Conservation (phyloP, 2,329 filamentous ascomycete genomes). For the Pestalotiopsis sp. region DNA sequence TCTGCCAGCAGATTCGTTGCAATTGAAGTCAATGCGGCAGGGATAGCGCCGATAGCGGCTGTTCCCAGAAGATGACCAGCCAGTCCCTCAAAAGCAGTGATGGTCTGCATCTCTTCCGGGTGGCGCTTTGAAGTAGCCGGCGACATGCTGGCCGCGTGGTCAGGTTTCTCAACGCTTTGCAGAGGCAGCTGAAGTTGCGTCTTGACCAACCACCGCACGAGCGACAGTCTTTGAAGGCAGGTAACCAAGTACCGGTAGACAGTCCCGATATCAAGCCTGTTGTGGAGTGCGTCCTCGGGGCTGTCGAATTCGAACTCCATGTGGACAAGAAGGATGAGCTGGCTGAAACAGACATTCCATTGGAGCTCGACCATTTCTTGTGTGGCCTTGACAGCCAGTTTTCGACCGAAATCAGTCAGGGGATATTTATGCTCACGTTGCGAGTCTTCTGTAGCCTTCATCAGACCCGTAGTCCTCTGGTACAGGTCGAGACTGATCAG, state of each 20-base stretch:
- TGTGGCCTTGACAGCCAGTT: conserved; percentile 71
- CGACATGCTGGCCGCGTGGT: conserved; percentile 32
- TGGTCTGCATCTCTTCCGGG: conserved; percentile 45
- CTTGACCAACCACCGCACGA: conserved; percentile 68
- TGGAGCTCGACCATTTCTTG: conserved; percentile 77
- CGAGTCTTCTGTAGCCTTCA: conserved; percentile 47
- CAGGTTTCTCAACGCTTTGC: conserved; percentile 38
- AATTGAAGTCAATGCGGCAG: conserved; percentile 64
- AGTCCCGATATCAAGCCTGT: conserved; percentile 63
- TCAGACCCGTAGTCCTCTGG: conserved; percentile 47
- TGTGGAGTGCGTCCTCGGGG: conserved; percentile 64
- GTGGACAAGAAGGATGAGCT: conserved; percentile 81
- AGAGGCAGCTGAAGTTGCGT: conserved; percentile 56
- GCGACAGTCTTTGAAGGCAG: conserved; percentile 71
- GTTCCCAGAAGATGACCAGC: conserved; percentile 65
- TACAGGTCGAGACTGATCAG: conserved; percentile 58
- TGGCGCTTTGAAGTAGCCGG: conserved; percentile 38
- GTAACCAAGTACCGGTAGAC: conserved; percentile 70
- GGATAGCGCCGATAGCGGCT: conserved; percentile 47
- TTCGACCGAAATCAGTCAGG: conserved; percentile 75
- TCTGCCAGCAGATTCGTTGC: conserved; percentile 65
- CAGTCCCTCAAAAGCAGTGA: conserved; percentile 61
- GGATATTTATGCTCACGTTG: conserved; percentile 38
- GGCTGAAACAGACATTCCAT: conserved; percentile 74
- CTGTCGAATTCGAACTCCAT: conserved; percentile 81